Percentiles rank a stretch among this genome's conserved stretches.
Conservation (phyloP, 495 filamentous ascomycete species). For the Xylaria palmicola region DNA sequence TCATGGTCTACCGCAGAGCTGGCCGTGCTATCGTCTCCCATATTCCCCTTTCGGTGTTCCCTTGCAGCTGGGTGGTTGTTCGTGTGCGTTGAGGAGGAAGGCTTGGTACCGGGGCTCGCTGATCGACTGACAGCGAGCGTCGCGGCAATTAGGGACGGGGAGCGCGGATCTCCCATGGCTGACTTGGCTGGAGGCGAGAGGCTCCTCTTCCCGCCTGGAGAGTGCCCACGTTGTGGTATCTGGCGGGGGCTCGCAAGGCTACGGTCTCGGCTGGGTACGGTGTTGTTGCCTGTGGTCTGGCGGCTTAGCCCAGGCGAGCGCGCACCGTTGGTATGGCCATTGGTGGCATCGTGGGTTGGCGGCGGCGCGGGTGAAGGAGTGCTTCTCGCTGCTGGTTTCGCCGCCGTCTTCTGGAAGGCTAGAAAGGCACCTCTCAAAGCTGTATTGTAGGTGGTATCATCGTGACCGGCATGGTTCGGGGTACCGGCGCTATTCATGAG, state of each 20-base stretch:
- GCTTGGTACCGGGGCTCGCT: constrained; percentile 39
- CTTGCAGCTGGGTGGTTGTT: constrained; percentile 9
- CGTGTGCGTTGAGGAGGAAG: constrained; percentile 19
- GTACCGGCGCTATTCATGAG: constrained; percentile 29
- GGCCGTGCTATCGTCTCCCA: constrained; percentile 22
- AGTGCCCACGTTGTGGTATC: constrained; percentile 12
- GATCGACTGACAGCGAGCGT: constrained; percentile 56
- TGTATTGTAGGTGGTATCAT: constrained; percentile 31
- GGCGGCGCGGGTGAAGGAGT: not conserved
- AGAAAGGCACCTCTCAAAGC: constrained; percentile 49
- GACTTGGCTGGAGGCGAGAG: constrained; percentile 18
- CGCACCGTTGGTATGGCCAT: constrained; percentile 14
- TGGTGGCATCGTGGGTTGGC: not conserved
- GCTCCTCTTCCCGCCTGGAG: constrained; percentile 7
- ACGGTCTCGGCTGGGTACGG: constrained; percentile 5
- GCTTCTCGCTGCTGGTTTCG: constrained; percentile 14
- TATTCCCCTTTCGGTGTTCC: constrained; percentile 24
- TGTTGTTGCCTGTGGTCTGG: constrained; percentile 22
- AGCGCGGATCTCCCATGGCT: constrained; percentile 30
- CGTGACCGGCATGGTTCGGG: constrained; percentile 20
- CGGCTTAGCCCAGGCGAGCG: constrained; percentile 17
- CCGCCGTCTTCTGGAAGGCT: constrained; percentile 41
- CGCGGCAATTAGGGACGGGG: constrained; percentile 56
- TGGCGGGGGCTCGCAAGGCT: constrained; percentile 7
- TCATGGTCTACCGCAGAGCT: constrained; percentile 28